A percentile compares a stretch with the other conserved stretches of the same genome.
These are phyloP conservation scores for Penicillium sp. DNA, from an alignment of 2,329 filamentous ascomycete genomes.

Conservation along the genomic window DNA sequence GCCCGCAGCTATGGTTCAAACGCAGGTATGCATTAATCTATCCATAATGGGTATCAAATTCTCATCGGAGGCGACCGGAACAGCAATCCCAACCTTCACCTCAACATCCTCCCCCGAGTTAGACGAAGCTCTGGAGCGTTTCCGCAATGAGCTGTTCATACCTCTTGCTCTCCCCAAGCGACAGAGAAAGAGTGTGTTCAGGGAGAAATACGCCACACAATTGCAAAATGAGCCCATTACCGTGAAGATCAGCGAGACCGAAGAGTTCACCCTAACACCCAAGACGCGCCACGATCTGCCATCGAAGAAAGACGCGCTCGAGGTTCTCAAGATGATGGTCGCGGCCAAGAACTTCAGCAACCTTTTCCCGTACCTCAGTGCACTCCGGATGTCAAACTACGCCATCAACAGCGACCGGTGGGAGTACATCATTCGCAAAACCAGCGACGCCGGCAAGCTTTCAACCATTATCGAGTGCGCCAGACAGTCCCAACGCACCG, in stretches of 20 bases:
- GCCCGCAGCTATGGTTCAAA: conserved; percentile 28
- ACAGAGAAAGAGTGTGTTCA: conserved; percentile 41
- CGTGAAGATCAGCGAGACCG: conserved; percentile 36
- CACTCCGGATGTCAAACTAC: conserved; percentile 31
- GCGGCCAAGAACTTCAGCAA: conserved; percentile 41
- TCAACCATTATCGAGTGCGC: conserved; percentile 36
- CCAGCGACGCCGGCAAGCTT: conserved; percentile 34
- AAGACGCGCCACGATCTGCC: conserved; percentile 34
- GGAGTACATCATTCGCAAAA: conserved; percentile 38
- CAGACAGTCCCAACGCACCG: conserved; percentile 34
- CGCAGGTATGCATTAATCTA: conserved; percentile 24
- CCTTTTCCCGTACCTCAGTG: conserved; percentile 40
- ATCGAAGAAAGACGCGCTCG: conserved; percentile 28
- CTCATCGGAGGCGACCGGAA: conserved; percentile 1
- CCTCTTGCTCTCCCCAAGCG: conserved; percentile 36
- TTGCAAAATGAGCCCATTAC: conserved; percentile 41
- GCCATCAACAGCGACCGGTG: conserved; percentile 22
- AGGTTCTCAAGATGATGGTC: conserved; percentile 36
- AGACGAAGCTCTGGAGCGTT: conserved; percentile 38
- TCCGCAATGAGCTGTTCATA: conserved; percentile 45
- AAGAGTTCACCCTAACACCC: conserved; percentile 40
- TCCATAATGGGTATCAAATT: not conserved
- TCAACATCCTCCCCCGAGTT: conserved; percentile 40
- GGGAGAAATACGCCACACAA: conserved; percentile 31
- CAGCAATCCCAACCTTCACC: conserved; percentile 39